Conservation (phyloP, 257 asterid genomes). For the Galeopsis tetrahit region DNA sequence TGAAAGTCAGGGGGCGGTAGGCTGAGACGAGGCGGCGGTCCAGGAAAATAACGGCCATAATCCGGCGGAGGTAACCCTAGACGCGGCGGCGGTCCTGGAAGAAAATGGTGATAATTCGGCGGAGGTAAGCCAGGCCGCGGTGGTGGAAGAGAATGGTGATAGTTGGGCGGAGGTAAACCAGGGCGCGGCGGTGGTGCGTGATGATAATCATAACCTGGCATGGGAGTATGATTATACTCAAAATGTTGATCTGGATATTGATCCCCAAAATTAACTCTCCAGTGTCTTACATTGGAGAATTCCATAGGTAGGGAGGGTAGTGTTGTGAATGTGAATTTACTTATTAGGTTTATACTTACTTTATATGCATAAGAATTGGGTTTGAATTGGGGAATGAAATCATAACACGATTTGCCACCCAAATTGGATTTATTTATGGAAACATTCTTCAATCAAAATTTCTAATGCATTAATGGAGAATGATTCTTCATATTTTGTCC, state of each 20-base stretch:
- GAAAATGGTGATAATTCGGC: slow-evolving; percentile 22
- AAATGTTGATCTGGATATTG: slow-evolving; percentile 20
- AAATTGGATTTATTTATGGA: neutral
- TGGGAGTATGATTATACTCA: slow-evolving; percentile 23
- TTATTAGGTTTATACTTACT: slow-evolving; percentile 15
- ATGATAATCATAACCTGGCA: neutral
- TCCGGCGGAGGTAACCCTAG: slow-evolving; percentile 34
- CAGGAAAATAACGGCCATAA: slow-evolving; percentile 23
- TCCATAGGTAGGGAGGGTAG: slow-evolving; percentile 10
- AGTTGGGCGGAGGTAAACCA: too few species aligned
- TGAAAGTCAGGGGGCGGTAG: slow-evolving; percentile 34
- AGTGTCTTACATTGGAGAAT: slow-evolving; percentile 36
- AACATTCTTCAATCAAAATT: neutral
- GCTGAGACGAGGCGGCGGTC: slow-evolving; percentile 8
- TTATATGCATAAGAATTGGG: neutral
- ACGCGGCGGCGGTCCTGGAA: slow-evolving; percentile 23
- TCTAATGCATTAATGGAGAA: slow-evolving; percentile 1
- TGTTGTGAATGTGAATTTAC: neutral
- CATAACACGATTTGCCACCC: slow-evolving; percentile 14
- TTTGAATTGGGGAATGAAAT: slow-evolving; percentile 32
- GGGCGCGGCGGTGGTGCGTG: slow-evolving; percentile 17
- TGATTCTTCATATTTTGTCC: neutral
- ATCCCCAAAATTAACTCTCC: slow-evolving; percentile 37
- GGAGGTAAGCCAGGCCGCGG: too few species aligned
- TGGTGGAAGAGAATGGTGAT: too few species aligned